Conservation (phyloP, 345 rosid genomes). For the Populus deltoides region DNA sequence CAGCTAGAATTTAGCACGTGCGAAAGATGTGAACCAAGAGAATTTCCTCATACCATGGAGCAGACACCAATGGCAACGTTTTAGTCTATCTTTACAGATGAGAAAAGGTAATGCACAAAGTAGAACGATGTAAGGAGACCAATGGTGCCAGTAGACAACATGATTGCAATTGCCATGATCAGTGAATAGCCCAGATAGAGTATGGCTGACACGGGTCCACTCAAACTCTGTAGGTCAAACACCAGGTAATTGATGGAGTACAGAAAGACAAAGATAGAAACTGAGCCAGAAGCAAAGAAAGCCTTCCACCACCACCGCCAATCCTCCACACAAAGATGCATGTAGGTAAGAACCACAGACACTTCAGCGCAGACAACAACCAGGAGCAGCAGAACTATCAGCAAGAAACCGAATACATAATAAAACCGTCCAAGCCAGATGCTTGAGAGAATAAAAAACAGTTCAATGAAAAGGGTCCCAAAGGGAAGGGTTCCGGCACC, state of each 20-base stretch:
- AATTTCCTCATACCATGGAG: conserved; percentile 14
- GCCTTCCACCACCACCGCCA: conserved; percentile 98
- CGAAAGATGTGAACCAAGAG: conserved; percentile 10
- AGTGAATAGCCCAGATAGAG: conserved; percentile 76
- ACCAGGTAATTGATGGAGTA: conserved; percentile 79
- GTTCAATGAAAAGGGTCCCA: conserved; percentile 74
- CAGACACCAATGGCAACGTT: neutral
- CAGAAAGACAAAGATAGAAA: conserved; percentile 67
- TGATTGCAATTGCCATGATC: conserved; percentile 72
- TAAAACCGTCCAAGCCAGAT: conserved; percentile 85
- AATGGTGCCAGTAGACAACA: conserved; percentile 75
- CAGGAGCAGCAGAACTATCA: conserved; percentile 58
- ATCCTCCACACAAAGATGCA: conserved; percentile 86
- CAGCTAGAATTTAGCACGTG: conserved; percentile 11
- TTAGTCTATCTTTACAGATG: conserved; percentile 78
- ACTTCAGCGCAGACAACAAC: conserved; percentile 75
- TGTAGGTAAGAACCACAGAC: conserved; percentile 74
- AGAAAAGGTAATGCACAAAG: conserved; percentile 81
- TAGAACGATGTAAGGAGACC: conserved; percentile 76
- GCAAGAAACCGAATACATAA: conserved; percentile 73
- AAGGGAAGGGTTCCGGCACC: conserved; percentile 88
- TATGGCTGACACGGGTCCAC: conserved; percentile 72
- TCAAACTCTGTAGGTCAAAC: conserved; percentile 71
- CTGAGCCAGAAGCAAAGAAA: conserved; percentile 80
- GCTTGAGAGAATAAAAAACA: conserved; percentile 80